Evolutionary conservation across 257 asterid species (phyloP).

Genomic region (Solanum virginianum): DNA sequence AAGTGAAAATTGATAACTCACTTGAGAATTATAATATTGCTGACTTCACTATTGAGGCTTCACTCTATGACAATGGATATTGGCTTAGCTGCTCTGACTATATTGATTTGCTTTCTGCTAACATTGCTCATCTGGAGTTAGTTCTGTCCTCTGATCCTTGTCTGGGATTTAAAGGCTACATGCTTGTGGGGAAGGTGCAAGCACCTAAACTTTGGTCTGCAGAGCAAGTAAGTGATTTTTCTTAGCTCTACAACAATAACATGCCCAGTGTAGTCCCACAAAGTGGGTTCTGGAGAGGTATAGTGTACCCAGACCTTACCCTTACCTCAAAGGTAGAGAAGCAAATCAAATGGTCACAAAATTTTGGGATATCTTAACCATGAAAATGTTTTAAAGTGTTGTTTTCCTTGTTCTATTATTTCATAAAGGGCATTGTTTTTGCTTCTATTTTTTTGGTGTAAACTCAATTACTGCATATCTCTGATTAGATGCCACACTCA

Average conservation of each 20-base stretch:
- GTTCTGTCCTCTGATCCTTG: slow-evolving; percentile 33
- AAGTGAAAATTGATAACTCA: slow-evolving; percentile 59
- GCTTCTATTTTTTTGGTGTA: background rate
- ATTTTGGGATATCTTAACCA: background rate
- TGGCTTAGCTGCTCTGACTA: slow-evolving; percentile 25
- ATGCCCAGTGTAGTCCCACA: background rate
- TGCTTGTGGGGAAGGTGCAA: slow-evolving; percentile 54
- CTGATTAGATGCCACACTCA: background rate
- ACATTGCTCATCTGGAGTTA: slow-evolving; percentile 41
- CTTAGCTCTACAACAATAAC: background rate
- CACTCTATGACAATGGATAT: slow-evolving; percentile 55
- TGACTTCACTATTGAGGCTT: slow-evolving; percentile 67
- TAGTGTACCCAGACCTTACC: background rate
- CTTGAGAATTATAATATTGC: slow-evolving; percentile 30
- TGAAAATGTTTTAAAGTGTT: background rate
- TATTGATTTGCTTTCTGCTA: slow-evolving; percentile 39
- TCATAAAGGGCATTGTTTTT: background rate
- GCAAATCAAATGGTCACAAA: background rate
- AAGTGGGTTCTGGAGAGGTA: background rate
- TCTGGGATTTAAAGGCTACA: slow-evolving; percentile 74
- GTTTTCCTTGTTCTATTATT: background rate
- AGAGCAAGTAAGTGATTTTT: slow-evolving; percentile 45
- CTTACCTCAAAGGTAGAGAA: background rate
- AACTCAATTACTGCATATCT: background rate
- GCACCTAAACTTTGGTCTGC: slow-evolving; percentile 90